Evolutionary conservation across 225 moss, liverwort and hornwort genomes (phyloP).

Genomic region (Anthoceros angustus): DNA sequence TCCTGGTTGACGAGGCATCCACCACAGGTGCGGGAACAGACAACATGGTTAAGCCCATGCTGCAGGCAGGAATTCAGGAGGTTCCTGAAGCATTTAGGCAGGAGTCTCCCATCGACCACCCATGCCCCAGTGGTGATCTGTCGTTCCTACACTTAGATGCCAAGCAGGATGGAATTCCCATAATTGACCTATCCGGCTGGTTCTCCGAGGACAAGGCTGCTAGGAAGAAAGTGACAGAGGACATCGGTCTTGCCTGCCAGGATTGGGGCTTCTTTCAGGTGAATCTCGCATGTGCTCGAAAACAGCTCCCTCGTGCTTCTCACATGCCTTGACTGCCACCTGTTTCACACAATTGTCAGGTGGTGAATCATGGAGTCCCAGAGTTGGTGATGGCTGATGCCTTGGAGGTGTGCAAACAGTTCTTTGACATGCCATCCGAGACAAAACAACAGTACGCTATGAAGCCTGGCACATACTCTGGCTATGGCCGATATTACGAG

Average conservation of each 20-base stretch:
- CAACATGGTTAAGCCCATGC: background rate
- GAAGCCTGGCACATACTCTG: conserved; percentile 4
- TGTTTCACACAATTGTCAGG: conserved; percentile 10
- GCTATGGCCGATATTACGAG: conserved; percentile 16
- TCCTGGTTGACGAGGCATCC: too few relatives aligned
- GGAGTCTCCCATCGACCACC: background rate
- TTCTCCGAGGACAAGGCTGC: background rate
- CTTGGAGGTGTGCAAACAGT: conserved; percentile 21
- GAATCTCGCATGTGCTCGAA: background rate
- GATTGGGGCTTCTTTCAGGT: background rate
- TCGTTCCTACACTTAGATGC: background rate
- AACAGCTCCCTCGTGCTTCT: background rate
- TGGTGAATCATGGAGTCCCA: conserved; percentile 32
- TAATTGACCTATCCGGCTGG: background rate
- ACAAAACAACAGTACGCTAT: conserved; percentile 24
- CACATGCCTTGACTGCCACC: background rate
- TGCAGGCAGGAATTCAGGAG: background rate
- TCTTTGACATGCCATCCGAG: conserved; percentile 25
- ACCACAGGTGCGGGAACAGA: background rate
- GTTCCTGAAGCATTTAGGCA: background rate
- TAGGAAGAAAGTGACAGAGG: background rate
- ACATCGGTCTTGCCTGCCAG: background rate
- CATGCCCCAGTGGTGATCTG: background rate
- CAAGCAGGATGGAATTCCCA: background rate
- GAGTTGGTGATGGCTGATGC: conserved; percentile 19